Conservation (phyloP, 1,284 basidiomycete species). For the Anthracocystis panici-leucophaei region DNA sequence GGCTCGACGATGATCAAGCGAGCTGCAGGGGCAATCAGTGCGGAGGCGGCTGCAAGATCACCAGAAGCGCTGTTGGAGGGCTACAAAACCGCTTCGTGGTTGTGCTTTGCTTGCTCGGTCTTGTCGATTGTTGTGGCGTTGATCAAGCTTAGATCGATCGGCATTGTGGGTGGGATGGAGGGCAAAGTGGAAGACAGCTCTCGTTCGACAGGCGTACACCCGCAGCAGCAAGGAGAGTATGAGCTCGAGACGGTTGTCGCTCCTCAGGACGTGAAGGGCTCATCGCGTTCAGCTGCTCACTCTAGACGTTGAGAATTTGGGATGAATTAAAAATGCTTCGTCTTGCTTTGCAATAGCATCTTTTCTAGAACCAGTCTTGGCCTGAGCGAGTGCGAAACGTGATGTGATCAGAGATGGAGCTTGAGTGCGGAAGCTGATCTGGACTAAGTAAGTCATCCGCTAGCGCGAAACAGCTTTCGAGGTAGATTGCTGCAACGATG, state of each 20-base stretch:
- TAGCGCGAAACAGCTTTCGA: too few species aligned
- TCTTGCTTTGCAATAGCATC: background rate
- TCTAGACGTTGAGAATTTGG: constrained; percentile 9
- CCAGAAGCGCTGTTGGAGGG: constrained; percentile 43
- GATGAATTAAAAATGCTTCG: background rate
- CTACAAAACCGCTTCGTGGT: constrained; percentile 58
- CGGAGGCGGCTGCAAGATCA: background rate
- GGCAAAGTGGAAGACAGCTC: constrained; percentile 38
- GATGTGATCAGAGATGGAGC: too few species aligned
- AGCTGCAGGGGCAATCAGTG: constrained; percentile 12
- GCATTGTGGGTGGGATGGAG: constrained; percentile 54
- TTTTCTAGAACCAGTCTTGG: background rate
- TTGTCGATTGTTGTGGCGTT: constrained; percentile 48
- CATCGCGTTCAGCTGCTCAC: constrained; percentile 3
- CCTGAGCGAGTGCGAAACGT: too few species aligned
- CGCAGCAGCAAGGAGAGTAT: constrained; percentile 10
- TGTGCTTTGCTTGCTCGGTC: constrained; percentile 50
- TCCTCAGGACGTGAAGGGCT: constrained; percentile 16
- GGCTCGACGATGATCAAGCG: constrained; percentile 16
- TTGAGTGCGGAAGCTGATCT: too few species aligned
- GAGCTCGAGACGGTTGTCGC: constrained; percentile 22
- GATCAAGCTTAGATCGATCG: constrained; percentile 44
- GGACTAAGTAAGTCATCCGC: too few species aligned
- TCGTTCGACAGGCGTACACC: background rate
- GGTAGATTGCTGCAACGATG: too few species aligned